Evolutionary conservation across 257 asterid genomes (phyloP), one percentile per base, ranked within the genome.

Genomic region (Thymus quinquecostatus): DNA sequence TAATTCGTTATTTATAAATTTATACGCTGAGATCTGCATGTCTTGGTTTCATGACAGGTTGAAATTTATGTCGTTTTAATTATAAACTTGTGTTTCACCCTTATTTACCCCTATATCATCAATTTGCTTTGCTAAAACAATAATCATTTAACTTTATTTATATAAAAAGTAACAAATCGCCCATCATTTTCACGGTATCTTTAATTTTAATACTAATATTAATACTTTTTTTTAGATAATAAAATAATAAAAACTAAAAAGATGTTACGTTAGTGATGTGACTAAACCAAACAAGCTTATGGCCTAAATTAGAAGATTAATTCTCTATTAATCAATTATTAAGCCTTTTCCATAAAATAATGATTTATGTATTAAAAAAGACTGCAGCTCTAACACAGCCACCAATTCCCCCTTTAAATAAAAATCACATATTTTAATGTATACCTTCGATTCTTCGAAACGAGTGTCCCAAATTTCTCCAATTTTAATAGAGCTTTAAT

Each of bases 371-470:
- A 21, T 78, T 82, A 62, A 76, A n/a, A 67, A 68, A 68, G 73
- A 45, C 76, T 78, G 81, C 79, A 48, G 59, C 60, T 48, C 44
- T 57, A 65, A 59, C 36, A 48, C 81, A 73, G 14, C 89, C 89
- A 79, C 83, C 30, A 40, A 64, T 60, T 58, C 38, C 45, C 2
- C 45, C 38, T 47, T 43, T 54, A 32, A 21, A 45, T 62, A 4
- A 27, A 68, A 50, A 61, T 71, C 78, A 65, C 75, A 63, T 61
- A 72, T 44, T 64, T 30, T 53, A 69, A 71, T 64, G 60, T 29
- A 60, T 57, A 21, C 21, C 21, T 21, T 21, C 21, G 44, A 43
- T 21, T 48, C n/a, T 40, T 71, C 33, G 21, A 76, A 66, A 78
- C 54, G 64, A 32, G 82, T 79, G 88, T 77, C 68, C 77, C 84